Percentiles rank a stretch among this genome's conserved stretches.
Conservation (phyloP, 257 asterid genomes). For the Solanum microdontum region DNA sequence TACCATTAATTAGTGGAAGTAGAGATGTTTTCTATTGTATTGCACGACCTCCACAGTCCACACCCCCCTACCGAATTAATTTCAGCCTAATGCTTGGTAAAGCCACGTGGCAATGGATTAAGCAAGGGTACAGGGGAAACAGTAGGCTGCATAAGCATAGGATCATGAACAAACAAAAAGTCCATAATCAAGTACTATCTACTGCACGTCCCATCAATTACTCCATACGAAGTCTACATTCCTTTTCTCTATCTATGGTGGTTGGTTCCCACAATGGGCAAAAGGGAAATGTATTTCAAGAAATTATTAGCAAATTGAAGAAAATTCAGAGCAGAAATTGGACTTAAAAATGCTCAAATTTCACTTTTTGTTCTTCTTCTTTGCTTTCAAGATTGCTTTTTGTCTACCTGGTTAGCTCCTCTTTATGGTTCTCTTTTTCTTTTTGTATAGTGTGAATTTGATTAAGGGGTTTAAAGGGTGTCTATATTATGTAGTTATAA, state of each 20-base stretch:
- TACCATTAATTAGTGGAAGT: no score
- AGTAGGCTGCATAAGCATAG: neutral
- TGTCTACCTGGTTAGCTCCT: neutral
- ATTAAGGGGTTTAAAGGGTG: neutral
- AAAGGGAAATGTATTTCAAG: neutral
- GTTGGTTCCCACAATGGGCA: neutral
- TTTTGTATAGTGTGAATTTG: neutral
- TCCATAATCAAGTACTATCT: neutral
- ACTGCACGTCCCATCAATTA: neutral
- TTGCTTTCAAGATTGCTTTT: neutral
- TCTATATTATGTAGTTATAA: neutral
- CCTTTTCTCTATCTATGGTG: neutral
- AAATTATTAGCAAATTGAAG: neutral
- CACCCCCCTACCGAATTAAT: neutral
- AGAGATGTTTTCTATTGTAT: no score
- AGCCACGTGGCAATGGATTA: neutral
- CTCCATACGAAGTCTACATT: neutral
- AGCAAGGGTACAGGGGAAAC: neutral
- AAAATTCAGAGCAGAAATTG: neutral
- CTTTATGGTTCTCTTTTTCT: neutral
- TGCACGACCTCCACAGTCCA: no score
- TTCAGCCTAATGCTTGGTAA: neutral
- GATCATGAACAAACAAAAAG: neutral
- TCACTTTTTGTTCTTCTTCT: neutral
- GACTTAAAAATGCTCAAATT: neutral